Conservation (phyloP, 331 rosid species). For the Arachis monticola region DNA sequence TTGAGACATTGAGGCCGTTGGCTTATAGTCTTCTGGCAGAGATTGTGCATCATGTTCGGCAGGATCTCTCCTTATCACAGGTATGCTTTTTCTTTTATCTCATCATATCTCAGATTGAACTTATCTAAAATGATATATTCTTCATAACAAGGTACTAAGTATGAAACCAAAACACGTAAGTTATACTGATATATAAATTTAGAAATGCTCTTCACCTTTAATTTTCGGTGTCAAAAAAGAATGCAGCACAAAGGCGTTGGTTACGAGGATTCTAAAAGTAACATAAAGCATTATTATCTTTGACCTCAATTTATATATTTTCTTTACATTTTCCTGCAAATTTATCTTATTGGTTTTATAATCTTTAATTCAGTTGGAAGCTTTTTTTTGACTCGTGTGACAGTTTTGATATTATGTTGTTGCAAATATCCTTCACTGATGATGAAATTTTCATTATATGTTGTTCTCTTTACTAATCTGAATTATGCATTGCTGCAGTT, state of each 20-base stretch:
- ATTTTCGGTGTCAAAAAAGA: not conserved
- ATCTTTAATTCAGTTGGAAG: not conserved
- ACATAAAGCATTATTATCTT: not conserved
- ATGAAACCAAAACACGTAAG: not conserved
- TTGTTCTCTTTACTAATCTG: constrained; percentile 23
- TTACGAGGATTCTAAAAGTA: not conserved
- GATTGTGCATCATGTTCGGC: constrained; percentile 99
- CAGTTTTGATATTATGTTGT: constrained; percentile 5
- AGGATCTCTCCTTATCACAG: constrained; percentile 87
- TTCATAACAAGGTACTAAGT: not conserved
- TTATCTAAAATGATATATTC: constrained; percentile 1
- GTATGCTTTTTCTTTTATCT: constrained; percentile 44
- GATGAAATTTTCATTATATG: not conserved
- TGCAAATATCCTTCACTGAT: constrained; percentile 26
- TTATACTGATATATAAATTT: not conserved
- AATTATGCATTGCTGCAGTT: constrained; percentile 66
- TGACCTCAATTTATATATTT: not conserved
- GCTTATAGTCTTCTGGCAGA: constrained; percentile 98
- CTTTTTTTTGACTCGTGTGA: constrained; percentile 3
- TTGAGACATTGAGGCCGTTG: constrained; percentile 93
- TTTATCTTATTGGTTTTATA: not conserved
- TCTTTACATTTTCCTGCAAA: not conserved
- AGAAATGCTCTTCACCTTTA: not conserved
- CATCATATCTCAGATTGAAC: constrained; percentile 21
- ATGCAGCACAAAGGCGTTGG: not conserved